These are phyloP conservation scores for Coemansia sp. DNA, from an alignment of 192 early-diverging fungal genomes.

Conservation along the genomic window DNA sequence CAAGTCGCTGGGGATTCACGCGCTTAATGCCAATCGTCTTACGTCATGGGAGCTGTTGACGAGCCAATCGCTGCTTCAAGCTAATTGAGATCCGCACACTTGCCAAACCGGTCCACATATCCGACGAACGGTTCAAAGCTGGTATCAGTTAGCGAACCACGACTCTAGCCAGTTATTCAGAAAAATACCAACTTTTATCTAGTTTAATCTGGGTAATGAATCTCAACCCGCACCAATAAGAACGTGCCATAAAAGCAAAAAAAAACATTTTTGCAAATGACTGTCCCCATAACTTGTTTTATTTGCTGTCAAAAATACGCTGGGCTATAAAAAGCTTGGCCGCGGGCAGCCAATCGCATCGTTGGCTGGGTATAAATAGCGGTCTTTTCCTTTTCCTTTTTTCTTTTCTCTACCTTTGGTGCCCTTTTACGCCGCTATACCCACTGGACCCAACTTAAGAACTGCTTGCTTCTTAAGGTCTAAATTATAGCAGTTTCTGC, in stretches of 20 bases:
- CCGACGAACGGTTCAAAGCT: no score
- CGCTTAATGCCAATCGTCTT: slow-evolving; percentile 3
- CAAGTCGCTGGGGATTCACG: background rate
- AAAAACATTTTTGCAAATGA: background rate
- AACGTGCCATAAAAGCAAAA: background rate
- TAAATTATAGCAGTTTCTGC: background rate
- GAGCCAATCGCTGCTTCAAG: background rate
- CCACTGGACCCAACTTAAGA: background rate
- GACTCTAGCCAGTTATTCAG: no score
- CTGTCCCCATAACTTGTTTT: background rate
- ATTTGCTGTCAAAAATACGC: background rate
- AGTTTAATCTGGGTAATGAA: no score
- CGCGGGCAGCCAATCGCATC: background rate
- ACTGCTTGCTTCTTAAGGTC: background rate
- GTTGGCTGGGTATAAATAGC: slow-evolving; percentile 9
- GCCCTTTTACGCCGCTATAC: background rate
- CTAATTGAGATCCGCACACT: background rate
- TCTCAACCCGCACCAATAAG: no score
- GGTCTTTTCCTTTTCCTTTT: slow-evolving; percentile 4
- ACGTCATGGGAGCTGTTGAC: background rate
- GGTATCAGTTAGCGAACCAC: no score
- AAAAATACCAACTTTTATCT: no score
- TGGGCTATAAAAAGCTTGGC: background rate
- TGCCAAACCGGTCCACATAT: background rate
- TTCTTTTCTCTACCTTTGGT: slow-evolving; percentile 1